phyloP scores from a whole-genome alignment of 2,329 filamentous ascomycete species.

The Trichoderma citrinoviride region DNA sequence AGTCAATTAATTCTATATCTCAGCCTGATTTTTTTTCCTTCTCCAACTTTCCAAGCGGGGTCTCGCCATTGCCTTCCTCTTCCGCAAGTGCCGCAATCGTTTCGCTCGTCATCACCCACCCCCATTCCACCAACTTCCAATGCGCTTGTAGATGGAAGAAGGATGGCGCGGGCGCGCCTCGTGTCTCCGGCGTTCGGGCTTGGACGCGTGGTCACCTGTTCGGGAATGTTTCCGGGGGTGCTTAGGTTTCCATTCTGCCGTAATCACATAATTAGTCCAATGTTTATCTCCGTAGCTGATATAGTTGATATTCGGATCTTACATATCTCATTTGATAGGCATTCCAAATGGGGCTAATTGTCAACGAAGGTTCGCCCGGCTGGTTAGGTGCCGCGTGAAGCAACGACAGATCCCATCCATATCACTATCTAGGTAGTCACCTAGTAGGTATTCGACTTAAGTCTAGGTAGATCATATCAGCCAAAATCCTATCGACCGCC shows the following conservation, averaged over 20 bases:
- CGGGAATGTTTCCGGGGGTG: not conserved
- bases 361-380: not conserved
- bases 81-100: constrained; percentile 8
- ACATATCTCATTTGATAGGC: too few relatives aligned
- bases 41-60: not conserved
- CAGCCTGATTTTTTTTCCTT: not conserved
- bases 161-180: constrained; percentile 11
- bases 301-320: too few relatives aligned
- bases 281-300: too few relatives aligned
- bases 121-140: not conserved
- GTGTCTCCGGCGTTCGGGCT: constrained; percentile 10
- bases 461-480: not conserved
- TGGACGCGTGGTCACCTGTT: constrained; percentile 21
- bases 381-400: not conserved
- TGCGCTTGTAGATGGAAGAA: not conserved
- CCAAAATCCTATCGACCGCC: not conserved
- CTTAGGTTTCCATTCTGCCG: not conserved
- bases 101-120: not conserved
- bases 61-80: not conserved
- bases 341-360: not conserved
- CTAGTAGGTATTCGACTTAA: too few relatives aligned
- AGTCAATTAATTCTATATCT: not conserved
- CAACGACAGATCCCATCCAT: not conserved
- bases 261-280: not conserved
- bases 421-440: too few relatives aligned